Conservation (phyloP, 305 asterid species). For the Rubia peregrina region DNA sequence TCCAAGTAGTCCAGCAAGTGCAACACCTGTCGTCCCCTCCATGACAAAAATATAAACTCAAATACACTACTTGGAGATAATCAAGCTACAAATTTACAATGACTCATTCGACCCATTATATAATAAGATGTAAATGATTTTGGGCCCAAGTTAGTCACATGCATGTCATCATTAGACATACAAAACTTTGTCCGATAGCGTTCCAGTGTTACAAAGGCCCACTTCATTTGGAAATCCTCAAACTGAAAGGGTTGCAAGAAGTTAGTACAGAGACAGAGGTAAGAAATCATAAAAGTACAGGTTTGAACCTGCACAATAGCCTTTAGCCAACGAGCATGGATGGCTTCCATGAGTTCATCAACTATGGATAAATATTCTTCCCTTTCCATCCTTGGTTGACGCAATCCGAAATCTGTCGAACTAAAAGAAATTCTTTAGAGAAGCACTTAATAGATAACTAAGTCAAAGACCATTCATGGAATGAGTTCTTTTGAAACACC, state of each 20-base stretch:
- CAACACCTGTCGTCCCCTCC: conserved; percentile 99
- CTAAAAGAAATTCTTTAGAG: conserved; percentile 20
- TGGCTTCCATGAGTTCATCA: conserved; percentile 99
- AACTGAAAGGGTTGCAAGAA: conserved; percentile 46
- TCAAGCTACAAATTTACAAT: conserved; percentile 14
- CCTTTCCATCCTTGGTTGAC: conserved; percentile 93
- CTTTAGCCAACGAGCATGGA: conserved; percentile 99
- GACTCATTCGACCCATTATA: conserved; percentile 4
- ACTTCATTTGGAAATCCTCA: conserved; percentile 98
- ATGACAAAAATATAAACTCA: conserved; percentile 24
- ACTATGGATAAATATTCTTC: conserved; percentile 85
- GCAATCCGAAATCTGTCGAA: conserved; percentile 88
- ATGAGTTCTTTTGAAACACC: not conserved
- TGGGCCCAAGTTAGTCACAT: conserved; percentile 41
- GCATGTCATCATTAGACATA: conserved; percentile 99
- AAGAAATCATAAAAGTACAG: conserved; percentile 17
- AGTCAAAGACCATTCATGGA: not conserved
- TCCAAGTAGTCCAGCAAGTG: conserved; percentile 97
- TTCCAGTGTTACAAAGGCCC: conserved; percentile 97
- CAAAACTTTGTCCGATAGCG: conserved; percentile 90
- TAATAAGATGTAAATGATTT: conserved; percentile 9
- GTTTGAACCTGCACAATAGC: conserved; percentile 91
- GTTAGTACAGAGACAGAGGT: conserved; percentile 16
- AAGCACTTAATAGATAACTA: not conserved
- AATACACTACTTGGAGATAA: conserved; percentile 15